phyloP scores from a whole-genome alignment of 1,139 yeast genomes.

The Suhomyces wounanorum region DNA sequence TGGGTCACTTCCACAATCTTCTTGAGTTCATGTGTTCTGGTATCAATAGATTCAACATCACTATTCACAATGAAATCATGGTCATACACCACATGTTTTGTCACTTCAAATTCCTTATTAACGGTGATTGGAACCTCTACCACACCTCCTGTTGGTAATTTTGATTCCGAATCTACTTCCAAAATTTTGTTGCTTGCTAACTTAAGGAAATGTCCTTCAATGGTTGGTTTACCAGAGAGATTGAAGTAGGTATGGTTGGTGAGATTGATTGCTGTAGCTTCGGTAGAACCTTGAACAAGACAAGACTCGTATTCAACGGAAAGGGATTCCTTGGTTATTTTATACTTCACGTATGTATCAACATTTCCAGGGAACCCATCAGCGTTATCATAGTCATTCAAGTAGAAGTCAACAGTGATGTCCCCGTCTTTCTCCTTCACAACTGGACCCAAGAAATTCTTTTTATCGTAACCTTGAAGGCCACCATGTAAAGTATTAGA shows the following conservation, averaged over 20 bases:
- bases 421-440: constrained; percentile 34
- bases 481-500: constrained; percentile 56
- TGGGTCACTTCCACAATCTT: constrained; percentile 49
- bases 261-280: constrained; percentile 55
- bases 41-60: constrained; percentile 36
- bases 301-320: constrained; percentile 49
- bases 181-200: constrained; percentile 33
- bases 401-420: constrained; percentile 41
- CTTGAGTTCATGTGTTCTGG: constrained; percentile 40
- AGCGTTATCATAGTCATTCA: constrained; percentile 47
- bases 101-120: constrained; percentile 26
- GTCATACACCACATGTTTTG: constrained; percentile 43
- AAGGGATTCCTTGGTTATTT: constrained; percentile 31
- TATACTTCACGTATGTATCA: constrained; percentile 45
- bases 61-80: constrained; percentile 52
- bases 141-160: constrained; percentile 56
- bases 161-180: constrained; percentile 35
- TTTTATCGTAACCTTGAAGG: constrained; percentile 51
- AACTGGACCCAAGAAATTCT: constrained; percentile 53
- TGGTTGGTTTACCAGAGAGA: constrained; percentile 25
- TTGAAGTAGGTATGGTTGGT: constrained; percentile 70
- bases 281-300: constrained; percentile 19
- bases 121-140: constrained; percentile 24
- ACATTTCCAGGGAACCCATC: constrained; percentile 61
- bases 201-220: constrained; percentile 38